Evolutionary conservation across 1,139 yeast genomes (phyloP).

Genomic region (Suhomyces bribrorum): DNA sequence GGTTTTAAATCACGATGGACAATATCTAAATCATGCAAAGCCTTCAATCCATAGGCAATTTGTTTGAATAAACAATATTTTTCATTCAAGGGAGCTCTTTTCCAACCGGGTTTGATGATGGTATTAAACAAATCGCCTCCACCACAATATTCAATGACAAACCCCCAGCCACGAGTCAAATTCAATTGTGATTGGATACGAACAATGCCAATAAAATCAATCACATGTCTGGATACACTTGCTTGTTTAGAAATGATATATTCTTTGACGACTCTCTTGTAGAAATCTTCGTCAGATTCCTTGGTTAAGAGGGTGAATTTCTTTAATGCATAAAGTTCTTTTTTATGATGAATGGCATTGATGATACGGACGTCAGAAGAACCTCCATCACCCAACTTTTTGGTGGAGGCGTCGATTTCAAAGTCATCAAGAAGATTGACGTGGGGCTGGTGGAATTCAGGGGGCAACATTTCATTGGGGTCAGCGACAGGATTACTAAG

Average conservation of each 20-base stretch:
- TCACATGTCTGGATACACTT: constrained; percentile 56
- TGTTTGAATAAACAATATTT: constrained; percentile 65
- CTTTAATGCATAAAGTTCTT: constrained; percentile 57
- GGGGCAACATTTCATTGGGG: constrained; percentile 68
- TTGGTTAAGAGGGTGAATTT: constrained; percentile 60
- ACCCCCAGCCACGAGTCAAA: constrained; percentile 74
- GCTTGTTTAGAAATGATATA: constrained; percentile 58
- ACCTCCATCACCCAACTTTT: constrained; percentile 70
- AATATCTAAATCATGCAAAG: constrained; percentile 56
- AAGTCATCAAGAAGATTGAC: constrained; percentile 59
- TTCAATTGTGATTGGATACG: constrained; percentile 57
- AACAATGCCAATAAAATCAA: constrained; percentile 55
- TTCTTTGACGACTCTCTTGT: constrained; percentile 63
- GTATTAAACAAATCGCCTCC: constrained; percentile 55
- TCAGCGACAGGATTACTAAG: constrained; percentile 66
- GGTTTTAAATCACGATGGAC: constrained; percentile 70
- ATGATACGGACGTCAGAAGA: constrained; percentile 64
- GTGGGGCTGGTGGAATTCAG: constrained; percentile 51
- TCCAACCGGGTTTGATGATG: constrained; percentile 51
- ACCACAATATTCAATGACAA: constrained; percentile 63
- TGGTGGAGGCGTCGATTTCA: constrained; percentile 50
- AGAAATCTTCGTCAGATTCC: constrained; percentile 67
- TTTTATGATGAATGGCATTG: constrained; percentile 42
- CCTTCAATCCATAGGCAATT: constrained; percentile 52
- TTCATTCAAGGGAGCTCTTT: constrained; percentile 45